Evolutionary conservation across 805 yeast species (phyloP), one percentile per base, ranked within the genome.

Genomic region (Spathaspora gorwiae): DNA sequence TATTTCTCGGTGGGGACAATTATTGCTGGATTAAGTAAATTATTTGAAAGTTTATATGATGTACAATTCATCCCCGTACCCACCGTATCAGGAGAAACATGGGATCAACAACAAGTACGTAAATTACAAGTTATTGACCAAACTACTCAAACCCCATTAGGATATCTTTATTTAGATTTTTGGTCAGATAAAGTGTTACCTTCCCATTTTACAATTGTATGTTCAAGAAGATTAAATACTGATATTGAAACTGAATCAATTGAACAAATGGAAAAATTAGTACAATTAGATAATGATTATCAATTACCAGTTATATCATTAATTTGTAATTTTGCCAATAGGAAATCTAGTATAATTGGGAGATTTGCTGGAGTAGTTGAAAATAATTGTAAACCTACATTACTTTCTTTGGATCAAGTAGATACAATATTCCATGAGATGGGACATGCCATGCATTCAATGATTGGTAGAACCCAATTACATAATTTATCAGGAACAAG

Each of bases 391-490:
- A 38, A 48, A 26, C 76, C 79, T 19, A 82, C 90, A 29, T 67
- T 87, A 14, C 65, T 92, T 35, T 72, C 83, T 10, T 72, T 87
- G 46, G 78, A 75, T 46, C 98, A 94, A 56, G 90, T 92, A 15
- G 96, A 92, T 55, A 94, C 99, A 0, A 68, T 94, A 14, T 94
- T 94, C 69, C 99, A 94, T 65, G 99, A 94, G 65, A 90, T 94
- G 96, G 99, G 99, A 0, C 99, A 94, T 64, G 98, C 98, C 1
- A 86, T 94, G 80, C 99, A 94, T 62, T 88, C 97, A 2, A 92
- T 94, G 96, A 68, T 94, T 15, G 99, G 98, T 0, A 76, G 92
- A 50, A 94, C 99, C 0, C 75, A 83, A 37, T 67, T 92, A 43
- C 99, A 94, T 61, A 94, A 90, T 61, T 84, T 92, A 7, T 83